phyloP scores from a whole-genome alignment of 2,329 filamentous ascomycete genomes.

The Trichoderma sp. region DNA sequence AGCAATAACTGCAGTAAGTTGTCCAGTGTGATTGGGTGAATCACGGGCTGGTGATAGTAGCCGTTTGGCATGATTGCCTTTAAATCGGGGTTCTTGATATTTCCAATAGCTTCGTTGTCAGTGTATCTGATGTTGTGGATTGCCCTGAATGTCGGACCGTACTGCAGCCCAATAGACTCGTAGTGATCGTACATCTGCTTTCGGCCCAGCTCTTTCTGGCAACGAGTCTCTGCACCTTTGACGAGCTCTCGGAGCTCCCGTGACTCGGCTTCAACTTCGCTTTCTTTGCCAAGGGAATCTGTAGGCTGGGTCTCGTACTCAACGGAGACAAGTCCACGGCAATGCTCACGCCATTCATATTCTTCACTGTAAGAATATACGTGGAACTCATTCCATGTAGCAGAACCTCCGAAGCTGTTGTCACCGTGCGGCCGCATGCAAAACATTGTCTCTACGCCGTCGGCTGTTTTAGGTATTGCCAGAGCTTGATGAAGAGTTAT shows the following conservation, averaged over 20 bases:
- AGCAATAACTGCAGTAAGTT: not conserved
- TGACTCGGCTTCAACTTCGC: not conserved
- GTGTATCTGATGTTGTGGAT: not conserved
- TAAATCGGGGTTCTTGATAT: not conserved
- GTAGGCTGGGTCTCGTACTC: not conserved
- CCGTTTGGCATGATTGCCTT: not conserved
- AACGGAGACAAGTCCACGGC: not conserved
- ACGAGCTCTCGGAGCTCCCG: not conserved
- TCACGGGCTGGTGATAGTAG: not conserved
- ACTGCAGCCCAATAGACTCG: not conserved
- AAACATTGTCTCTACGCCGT: not conserved
- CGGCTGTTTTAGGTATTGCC: not conserved
- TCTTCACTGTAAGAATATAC: not conserved
- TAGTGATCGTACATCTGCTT: not conserved
- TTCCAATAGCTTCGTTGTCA: not conserved
- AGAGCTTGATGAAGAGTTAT: not conserved
- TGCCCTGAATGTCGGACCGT: not conserved
- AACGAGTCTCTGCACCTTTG: not conserved
- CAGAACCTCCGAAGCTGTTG: not conserved
- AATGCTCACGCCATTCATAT: not conserved
- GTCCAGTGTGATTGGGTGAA: not conserved
- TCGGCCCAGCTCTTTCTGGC: not conserved
- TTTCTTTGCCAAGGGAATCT: not conserved
- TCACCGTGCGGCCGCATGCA: not conserved
- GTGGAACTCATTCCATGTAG: not conserved